Evolutionary conservation across 202 grass and related monocot species (phyloP), one percentile per base, ranked within the genome.

Genomic region (Panicum hallii): DNA sequence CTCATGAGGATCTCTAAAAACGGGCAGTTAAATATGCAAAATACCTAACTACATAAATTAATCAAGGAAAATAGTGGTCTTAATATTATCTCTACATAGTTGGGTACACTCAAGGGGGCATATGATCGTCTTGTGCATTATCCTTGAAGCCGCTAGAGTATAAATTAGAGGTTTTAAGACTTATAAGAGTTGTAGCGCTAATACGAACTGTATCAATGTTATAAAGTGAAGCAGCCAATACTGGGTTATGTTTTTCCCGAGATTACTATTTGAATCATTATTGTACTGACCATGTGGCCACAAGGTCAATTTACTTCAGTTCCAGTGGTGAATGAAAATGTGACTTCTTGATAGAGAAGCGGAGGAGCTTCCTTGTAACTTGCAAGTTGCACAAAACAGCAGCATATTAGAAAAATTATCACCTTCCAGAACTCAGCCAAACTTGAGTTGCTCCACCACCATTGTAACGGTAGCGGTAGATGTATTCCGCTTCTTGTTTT

Each of bases 351-450:
- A n/a, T n/a, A n/a, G n/a, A n/a, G n/a, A n/a, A n/a, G n/a, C n/a
- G n/a, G n/a, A n/a, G n/a, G n/a, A n/a, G n/a, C n/a, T n/a, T n/a
- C n/a, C n/a, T n/a, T n/a, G n/a, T n/a, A n/a, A n/a, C n/a, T n/a
- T n/a, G n/a, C n/a, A n/a, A n/a, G n/a, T n/a, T n/a, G n/a, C n/a
- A n/a, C n/a, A n/a, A n/a, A n/a, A n/a, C n/a, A n/a, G n/a, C n/a
- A n/a, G n/a, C n/a, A n/a, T n/a, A n/a, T n/a, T n/a, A n/a, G n/a
- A n/a, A n/a, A n/a, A n/a, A n/a, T n/a, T n/a, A n/a, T n/a, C n/a
- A n/a, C n/a, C n/a, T n/a, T n/a, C n/a, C n/a, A n/a, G n/a, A 99
- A 92, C 96, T 95, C 78, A 99, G 86, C 96, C 96, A 99, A 92
- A 96, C 96, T 90, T 99, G 96, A 88, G 91, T 92, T 85, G 96